Evolutionary conservation across 768 basidiomycete species (phyloP).

Genomic region (Amanita jacksonii): DNA sequence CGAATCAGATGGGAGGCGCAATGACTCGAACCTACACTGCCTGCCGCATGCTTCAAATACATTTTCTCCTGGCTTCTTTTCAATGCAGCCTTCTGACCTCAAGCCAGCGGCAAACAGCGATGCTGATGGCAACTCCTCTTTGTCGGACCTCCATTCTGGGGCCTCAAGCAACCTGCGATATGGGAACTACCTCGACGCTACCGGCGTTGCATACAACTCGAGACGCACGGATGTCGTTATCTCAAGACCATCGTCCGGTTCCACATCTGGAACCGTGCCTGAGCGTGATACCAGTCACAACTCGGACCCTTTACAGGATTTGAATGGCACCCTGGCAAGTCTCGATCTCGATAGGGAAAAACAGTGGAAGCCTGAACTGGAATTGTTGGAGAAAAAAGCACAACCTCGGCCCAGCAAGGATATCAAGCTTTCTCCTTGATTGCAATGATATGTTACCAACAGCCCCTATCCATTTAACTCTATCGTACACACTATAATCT

Average conservation of each 20-base stretch:
- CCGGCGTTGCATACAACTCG: slow-evolving; percentile 28
- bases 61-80: slow-evolving; percentile 42
- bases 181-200: slow-evolving; percentile 33
- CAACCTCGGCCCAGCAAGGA: neutral
- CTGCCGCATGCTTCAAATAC: slow-evolving; percentile 40
- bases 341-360: slow-evolving; percentile 46
- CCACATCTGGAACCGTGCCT: slow-evolving; percentile 16
- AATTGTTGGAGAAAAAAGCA: slow-evolving; percentile 1
- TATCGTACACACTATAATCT: slow-evolving; percentile 5
- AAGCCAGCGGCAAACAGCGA: slow-evolving; percentile 16
- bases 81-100: slow-evolving; percentile 27
- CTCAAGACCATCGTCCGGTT: slow-evolving; percentile 46
- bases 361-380: neutral
- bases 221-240: slow-evolving; percentile 39
- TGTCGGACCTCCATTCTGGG: slow-evolving; percentile 33
- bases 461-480: neutral
- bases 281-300: slow-evolving; percentile 24
- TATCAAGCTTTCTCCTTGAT: neutral
- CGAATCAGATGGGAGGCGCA: slow-evolving; percentile 24
- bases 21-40: slow-evolving; percentile 19
- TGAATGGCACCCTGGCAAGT: slow-evolving; percentile 71
- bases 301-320: slow-evolving; percentile 50
- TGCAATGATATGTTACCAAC: neutral
- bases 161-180: slow-evolving; percentile 37
- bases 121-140: slow-evolving; percentile 27